phyloP scores from a whole-genome alignment of 1,284 basidiomycete genomes.

The Irpex rosettiformis region DNA sequence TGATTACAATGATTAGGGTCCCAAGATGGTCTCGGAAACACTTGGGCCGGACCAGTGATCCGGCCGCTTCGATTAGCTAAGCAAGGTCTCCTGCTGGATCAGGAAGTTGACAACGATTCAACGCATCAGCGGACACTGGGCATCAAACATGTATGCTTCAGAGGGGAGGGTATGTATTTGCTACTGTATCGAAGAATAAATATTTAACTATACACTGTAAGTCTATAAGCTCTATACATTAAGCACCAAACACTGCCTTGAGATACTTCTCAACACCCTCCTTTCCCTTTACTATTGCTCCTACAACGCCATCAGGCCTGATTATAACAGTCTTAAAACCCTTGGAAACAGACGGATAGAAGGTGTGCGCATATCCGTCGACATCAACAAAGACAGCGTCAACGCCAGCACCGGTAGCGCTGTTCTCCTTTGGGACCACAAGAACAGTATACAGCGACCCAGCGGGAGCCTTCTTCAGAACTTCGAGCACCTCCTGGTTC shows the following conservation, averaged over 20 bases:
- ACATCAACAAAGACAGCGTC: conserved; percentile 15
- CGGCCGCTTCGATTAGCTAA: too few relatives aligned
- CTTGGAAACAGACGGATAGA: conserved; percentile 15
- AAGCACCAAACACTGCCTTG: background rate
- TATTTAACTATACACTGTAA: background rate
- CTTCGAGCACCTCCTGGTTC: conserved; percentile 1
- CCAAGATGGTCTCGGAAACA: too few relatives aligned
- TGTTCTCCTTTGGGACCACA: background rate
- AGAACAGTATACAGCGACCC: background rate
- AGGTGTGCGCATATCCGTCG: conserved; percentile 16
- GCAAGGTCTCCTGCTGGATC: too few relatives aligned
- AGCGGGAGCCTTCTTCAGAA: background rate
- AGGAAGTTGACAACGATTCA: too few relatives aligned
- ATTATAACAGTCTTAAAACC: conserved; percentile 17
- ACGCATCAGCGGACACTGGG: too few relatives aligned
- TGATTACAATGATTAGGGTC: background rate
- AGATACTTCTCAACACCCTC: conserved; percentile 19
- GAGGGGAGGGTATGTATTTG: too few relatives aligned
- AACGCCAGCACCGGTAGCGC: background rate
- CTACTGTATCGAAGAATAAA: too few relatives aligned
- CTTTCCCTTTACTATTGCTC: conserved; percentile 17
- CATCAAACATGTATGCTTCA: too few relatives aligned
- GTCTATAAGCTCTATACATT: background rate
- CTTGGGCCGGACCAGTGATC: too few relatives aligned
- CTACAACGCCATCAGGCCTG: conserved; percentile 25